phyloP scores from a whole-genome alignment of 768 basidiomycete species.

The Xanthoconium purpureum region DNA sequence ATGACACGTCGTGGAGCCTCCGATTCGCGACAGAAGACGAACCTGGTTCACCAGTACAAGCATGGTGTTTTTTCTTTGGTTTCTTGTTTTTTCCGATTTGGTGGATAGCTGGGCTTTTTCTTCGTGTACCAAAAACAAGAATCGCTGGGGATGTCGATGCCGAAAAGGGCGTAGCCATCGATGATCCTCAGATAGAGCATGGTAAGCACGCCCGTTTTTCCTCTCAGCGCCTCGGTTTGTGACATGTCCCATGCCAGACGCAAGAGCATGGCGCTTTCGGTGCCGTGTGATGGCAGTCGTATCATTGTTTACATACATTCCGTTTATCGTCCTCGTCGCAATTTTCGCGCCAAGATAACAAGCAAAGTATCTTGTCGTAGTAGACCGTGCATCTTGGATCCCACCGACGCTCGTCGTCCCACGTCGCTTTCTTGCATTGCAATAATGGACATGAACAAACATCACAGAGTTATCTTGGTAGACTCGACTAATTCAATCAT shows the following conservation, averaged over 20 bases:
- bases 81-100: constrained; percentile 57
- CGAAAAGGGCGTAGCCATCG: constrained; percentile 70
- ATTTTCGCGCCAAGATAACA: constrained; percentile 49
- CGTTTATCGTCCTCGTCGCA: constrained; percentile 72
- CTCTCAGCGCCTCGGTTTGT: not conserved
- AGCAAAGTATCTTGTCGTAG: constrained; percentile 10
- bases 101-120: constrained; percentile 61
- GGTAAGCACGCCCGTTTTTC: constrained; percentile 42
- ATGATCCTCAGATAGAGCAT: constrained; percentile 77
- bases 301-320: constrained; percentile 72
- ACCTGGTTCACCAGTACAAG: constrained; percentile 53
- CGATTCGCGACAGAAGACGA: constrained; percentile 54
- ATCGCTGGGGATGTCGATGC: constrained; percentile 50
- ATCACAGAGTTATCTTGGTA: constrained; percentile 16
- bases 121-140: constrained; percentile 59
- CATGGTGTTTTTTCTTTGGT: constrained; percentile 77
- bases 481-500: constrained; percentile 12
- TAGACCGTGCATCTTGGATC: constrained; percentile 6
- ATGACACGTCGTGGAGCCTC: constrained; percentile 62
- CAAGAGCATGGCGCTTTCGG: constrained; percentile 68
- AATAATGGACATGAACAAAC: constrained; percentile 17
- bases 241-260: constrained; percentile 44
- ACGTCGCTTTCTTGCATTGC: constrained; percentile 25
- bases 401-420: constrained; percentile 2
- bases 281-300: constrained; percentile 70